phyloP scores from a whole-genome alignment of 2,329 filamentous ascomycete species.

The Boeremia exigua region DNA sequence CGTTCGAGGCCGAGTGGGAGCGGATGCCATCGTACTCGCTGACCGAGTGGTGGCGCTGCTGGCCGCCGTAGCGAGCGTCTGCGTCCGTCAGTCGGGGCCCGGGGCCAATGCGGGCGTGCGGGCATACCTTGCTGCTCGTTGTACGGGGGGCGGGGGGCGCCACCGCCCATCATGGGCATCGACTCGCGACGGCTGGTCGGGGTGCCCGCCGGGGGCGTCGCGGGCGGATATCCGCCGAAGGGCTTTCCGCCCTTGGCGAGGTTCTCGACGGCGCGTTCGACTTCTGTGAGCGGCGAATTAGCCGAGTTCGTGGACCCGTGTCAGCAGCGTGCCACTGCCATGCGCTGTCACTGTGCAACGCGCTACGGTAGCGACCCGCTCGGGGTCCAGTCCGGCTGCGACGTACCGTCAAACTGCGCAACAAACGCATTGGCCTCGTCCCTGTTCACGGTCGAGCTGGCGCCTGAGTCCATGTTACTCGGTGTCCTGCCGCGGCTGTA shows the following conservation, averaged over 20 bases:
- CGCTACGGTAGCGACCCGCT: conserved; percentile 4
- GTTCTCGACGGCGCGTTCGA: conserved; percentile 94
- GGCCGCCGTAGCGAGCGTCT: conserved; percentile 71
- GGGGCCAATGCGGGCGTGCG: neutral
- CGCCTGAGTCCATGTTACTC: conserved; percentile 61
- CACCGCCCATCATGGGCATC: conserved; percentile 63
- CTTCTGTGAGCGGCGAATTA: conserved; percentile 66
- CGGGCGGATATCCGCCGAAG: conserved; percentile 59
- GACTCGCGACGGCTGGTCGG: conserved; percentile 78
- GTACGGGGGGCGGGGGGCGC: conserved; percentile 58
- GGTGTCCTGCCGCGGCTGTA: conserved; percentile 20
- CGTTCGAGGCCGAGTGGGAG: conserved; percentile 75
- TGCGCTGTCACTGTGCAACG: neutral
- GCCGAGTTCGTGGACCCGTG: conserved; percentile 9
- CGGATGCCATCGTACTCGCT: conserved; percentile 82
- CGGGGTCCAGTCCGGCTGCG: neutral
- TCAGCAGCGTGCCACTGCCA: conserved; percentile 1
- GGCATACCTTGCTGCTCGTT: conserved; percentile 63
- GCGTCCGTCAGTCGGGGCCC: conserved; percentile 18
- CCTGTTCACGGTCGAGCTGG: conserved; percentile 69
- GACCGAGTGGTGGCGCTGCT: conserved; percentile 81
- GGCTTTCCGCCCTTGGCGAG: conserved; percentile 96
- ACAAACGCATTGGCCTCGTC: conserved; percentile 81
- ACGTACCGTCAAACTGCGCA: conserved; percentile 88
- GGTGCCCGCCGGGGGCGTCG: conserved; percentile 43